phyloP scores from a whole-genome alignment of 192 early-diverging fungal species.

The Backusella tuberculispora region DNA sequence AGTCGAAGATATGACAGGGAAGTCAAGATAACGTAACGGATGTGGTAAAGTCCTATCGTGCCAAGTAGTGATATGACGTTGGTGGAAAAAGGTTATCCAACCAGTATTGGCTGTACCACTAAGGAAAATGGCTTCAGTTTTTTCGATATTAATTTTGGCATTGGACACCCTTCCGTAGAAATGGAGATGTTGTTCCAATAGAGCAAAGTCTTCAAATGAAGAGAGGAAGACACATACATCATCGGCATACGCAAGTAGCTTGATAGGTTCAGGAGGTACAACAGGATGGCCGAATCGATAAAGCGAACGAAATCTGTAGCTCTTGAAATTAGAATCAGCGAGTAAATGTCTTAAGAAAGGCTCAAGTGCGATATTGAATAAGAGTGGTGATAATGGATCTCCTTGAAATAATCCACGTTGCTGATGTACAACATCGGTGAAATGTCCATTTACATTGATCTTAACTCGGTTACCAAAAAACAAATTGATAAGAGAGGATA shows the following conservation, averaged over 20 bases:
- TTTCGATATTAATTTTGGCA: background rate
- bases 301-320: background rate
- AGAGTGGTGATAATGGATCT: constrained; percentile 36
- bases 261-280: background rate
- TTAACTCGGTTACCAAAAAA: constrained; percentile 23
- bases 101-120: background rate
- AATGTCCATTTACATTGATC: constrained; percentile 32
- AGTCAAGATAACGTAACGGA: too few species aligned
- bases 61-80: too few species aligned
- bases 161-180: too few species aligned
- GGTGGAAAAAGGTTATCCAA: too few species aligned
- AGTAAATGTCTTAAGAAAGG: constrained; percentile 19
- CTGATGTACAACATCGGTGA: constrained; percentile 14
- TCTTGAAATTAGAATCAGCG: background rate
- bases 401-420: constrained; percentile 38
- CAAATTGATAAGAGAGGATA: background rate
- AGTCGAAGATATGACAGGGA: too few species aligned
- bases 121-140: background rate
- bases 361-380: constrained; percentile 30
- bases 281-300: background rate
- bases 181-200: background rate
- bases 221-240: constrained; percentile 21
- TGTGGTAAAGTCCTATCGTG: too few species aligned
- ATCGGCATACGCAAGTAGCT: constrained; percentile 30
- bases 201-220: background rate